Evolutionary conservation across 2,329 filamentous ascomycete species (phyloP), one percentile per base, ranked within the genome.

Genomic region (Colletotrichum lupini): DNA sequence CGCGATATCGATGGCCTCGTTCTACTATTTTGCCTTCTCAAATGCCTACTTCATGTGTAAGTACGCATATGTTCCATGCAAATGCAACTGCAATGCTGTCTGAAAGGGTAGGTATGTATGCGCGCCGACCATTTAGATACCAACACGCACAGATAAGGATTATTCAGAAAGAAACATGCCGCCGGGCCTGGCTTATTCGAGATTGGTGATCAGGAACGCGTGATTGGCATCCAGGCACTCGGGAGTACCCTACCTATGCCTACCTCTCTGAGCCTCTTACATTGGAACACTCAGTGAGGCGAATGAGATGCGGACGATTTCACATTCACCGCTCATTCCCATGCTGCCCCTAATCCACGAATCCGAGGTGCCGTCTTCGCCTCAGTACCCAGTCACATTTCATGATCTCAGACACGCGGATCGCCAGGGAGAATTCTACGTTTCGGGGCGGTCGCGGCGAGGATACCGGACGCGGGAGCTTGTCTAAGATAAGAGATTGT

Each of bases 261-360:
- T 42, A 42, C 14, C 37, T 16, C 14, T 42, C 37, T 42, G 37
- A 19, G 30, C 12, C 9, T 32, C 56, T 11, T 53, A 24, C 5
- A 67, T 66, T 58, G 22, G 61, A 55, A 42, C 16, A 19, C 28
- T 49, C 6, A 35, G 30, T 9, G 46, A 26, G 62, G 35, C 66
- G 66, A 65, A 61, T 56, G 55, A 22, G 42, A n/a, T 16, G 67
- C n/a, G 22, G 28, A 14, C 53, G 60, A n/a, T 30, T 69, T 53
- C 22, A 56, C n/a, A 19, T 12, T 70, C 70, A 70, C 70, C 70
- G 70, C 70, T 73, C 55, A 70, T 70, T 65, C 60, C 46, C 3
- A 11, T 22, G 19, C 19, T 14, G 19, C 26, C 26, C 42, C 19
- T 19, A 56, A 56, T 28, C 53, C 26, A 12, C 53, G 53, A 56